Conservation (phyloP, 1,139 yeast genomes). For the Hyphopichia pseudoburtonii region DNA sequence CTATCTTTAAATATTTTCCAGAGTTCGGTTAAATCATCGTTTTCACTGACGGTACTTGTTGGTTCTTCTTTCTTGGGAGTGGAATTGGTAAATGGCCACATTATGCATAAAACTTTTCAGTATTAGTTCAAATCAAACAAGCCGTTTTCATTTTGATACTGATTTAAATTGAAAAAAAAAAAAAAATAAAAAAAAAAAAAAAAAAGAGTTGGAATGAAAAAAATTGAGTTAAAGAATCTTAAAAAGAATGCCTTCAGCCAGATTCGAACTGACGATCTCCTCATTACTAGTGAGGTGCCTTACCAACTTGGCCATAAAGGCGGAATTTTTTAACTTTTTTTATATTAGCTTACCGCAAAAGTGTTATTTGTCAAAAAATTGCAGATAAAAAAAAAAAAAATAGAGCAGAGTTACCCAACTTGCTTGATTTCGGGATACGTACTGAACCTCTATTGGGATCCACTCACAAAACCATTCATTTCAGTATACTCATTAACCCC, state of each 20-base stretch:
- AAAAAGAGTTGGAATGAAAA: not conserved
- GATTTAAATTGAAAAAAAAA: not conserved
- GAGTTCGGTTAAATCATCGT: constrained; percentile 30
- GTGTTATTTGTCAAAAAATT: too few species aligned
- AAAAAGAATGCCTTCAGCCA: constrained; percentile 66
- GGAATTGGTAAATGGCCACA: not conserved
- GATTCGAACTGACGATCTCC: constrained; percentile 89
- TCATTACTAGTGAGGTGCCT: constrained; percentile 92
- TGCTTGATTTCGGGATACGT: not conserved
- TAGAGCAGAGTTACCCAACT: too few species aligned
- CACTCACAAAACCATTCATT: not conserved
- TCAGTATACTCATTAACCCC: not conserved
- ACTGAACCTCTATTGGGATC: not conserved
- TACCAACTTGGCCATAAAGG: constrained; percentile 82
- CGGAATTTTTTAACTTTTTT: constrained; percentile 10
- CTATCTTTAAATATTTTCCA: constrained; percentile 38
- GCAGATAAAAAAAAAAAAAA: too few species aligned
- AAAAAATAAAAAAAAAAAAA: not conserved
- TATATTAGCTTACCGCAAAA: too few species aligned
- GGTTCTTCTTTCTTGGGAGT: not conserved
- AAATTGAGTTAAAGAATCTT: too few species aligned
- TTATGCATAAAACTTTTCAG: not conserved
- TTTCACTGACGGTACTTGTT: not conserved
- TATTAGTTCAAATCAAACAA: not conserved
- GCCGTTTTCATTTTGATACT: not conserved